A percentile compares a stretch with the other conserved stretches of the same genome.
Conservation (phyloP, 768 basidiomycete genomes). For the Phylloporus rhodoxanthus region DNA sequence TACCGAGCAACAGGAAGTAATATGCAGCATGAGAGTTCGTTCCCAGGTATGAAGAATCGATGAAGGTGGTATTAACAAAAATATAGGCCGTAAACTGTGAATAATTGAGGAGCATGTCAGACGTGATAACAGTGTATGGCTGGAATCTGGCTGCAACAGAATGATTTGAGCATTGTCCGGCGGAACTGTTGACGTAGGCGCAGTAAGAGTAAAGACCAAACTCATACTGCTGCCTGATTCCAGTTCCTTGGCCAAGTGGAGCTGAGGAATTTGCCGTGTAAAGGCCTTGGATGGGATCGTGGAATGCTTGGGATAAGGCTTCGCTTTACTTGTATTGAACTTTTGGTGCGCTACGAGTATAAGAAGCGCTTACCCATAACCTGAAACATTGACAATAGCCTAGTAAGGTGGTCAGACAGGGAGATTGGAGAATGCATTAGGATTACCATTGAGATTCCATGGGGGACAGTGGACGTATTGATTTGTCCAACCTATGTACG, state of each 20-base stretch:
- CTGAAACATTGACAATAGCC: slow-evolving; percentile 66
- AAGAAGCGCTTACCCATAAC: slow-evolving; percentile 51
- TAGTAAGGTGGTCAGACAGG: slow-evolving; percentile 28
- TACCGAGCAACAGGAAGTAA: slow-evolving; percentile 69
- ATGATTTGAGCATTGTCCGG: slow-evolving; percentile 60
- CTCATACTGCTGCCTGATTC: slow-evolving; percentile 65
- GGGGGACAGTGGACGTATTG: slow-evolving; percentile 67
- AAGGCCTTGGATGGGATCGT: slow-evolving; percentile 56
- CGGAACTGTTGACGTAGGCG: slow-evolving; percentile 55
- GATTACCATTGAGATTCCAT: slow-evolving; percentile 66
- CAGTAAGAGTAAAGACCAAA: slow-evolving; percentile 83
- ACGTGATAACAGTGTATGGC: slow-evolving; percentile 58
- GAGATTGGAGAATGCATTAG: slow-evolving; percentile 1
- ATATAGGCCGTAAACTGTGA: slow-evolving; percentile 49
- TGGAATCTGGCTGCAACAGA: slow-evolving; percentile 54
- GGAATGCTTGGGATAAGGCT: slow-evolving; percentile 43
- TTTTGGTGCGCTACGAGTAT: background rate
- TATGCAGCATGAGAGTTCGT: slow-evolving; percentile 63
- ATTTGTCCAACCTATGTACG: slow-evolving; percentile 68
- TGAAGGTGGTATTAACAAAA: slow-evolving; percentile 49
- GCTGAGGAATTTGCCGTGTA: slow-evolving; percentile 63
- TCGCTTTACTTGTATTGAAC: slow-evolving; percentile 32
- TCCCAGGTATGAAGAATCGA: slow-evolving; percentile 56
- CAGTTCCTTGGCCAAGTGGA: slow-evolving; percentile 50
- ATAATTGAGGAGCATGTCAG: slow-evolving; percentile 66